phyloP scores from a whole-genome alignment of 1,284 basidiomycete species.

The Trichosporon coremiiforme region DNA sequence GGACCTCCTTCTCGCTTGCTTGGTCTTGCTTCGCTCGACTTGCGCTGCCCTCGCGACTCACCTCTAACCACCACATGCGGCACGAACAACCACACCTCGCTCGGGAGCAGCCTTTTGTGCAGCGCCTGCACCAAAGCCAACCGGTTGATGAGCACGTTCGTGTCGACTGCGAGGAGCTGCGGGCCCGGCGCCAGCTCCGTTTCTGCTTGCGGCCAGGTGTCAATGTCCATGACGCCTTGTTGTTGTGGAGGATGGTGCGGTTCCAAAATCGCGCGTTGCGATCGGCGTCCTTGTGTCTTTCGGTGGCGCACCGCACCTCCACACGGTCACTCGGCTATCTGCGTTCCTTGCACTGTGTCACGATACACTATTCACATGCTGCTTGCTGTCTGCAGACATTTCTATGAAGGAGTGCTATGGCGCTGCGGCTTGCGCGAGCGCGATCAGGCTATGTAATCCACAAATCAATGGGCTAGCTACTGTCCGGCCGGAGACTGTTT shows the following conservation, averaged over 20 bases:
- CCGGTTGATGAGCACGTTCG: slow-evolving; percentile 24
- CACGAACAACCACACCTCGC: slow-evolving; percentile 20
- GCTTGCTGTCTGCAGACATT: background rate
- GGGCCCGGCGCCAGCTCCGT: background rate
- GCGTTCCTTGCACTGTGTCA: no score
- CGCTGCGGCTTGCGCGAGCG: background rate
- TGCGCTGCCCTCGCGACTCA: no score
- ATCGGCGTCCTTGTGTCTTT: background rate
- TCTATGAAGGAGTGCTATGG: background rate
- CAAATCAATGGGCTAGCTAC: no score
- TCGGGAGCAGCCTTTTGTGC: slow-evolving; percentile 9
- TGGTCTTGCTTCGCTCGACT: background rate
- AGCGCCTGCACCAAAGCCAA: slow-evolving; percentile 19
- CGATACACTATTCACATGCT: background rate
- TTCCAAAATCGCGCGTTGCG: background rate
- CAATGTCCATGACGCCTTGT: slow-evolving; percentile 5
- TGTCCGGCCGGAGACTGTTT: background rate
- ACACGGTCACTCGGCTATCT: background rate
- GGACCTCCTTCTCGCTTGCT: no score
- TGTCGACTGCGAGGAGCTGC: slow-evolving; percentile 21
- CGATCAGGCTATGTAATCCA: no score
- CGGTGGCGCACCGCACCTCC: slow-evolving; percentile 4
- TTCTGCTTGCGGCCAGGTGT: background rate
- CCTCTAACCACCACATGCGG: slow-evolving; percentile 15
- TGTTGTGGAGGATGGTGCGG: background rate